phyloP scores from a whole-genome alignment of 169 alveolate species.

The Cryptosporidium ubiquitum region DNA sequence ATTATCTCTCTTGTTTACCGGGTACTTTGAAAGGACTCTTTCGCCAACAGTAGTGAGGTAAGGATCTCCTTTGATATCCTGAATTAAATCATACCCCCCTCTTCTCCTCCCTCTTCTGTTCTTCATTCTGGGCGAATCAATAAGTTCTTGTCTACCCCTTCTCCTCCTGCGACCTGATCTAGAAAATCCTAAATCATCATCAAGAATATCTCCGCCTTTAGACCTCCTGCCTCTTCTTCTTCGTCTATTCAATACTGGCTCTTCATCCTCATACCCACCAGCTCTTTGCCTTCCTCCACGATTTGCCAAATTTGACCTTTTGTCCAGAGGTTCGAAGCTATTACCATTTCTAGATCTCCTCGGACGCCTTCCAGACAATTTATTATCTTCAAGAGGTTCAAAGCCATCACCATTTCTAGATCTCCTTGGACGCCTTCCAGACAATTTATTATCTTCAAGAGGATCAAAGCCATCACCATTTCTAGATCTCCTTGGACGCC shows the following conservation, averaged over 20 bases:
- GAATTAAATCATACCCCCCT: constrained; percentile 50
- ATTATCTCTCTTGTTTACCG: constrained; percentile 7
- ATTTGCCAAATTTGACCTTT: not conserved
- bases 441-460: not conserved
- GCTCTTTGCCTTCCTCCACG: not conserved
- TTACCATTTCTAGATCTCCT: not conserved
- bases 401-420: not conserved
- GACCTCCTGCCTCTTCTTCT: constrained; percentile 11
- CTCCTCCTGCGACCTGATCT: constrained; percentile 12
- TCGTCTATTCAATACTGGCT: not conserved
- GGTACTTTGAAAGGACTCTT: constrained; percentile 59
- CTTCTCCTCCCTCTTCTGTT: constrained; percentile 20
- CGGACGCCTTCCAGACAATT: not conserved
- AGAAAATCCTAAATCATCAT: not conserved
- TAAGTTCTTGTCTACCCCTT: not conserved
- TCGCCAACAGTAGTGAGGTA: constrained; percentile 36
- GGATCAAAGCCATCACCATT: not conserved
- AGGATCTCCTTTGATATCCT: constrained; percentile 38
- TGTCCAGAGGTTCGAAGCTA: not conserved
- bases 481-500: not conserved
- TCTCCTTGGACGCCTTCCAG: not conserved
- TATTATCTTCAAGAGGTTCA: not conserved
- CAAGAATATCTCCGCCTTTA: not conserved
- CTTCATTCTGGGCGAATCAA: not conserved
- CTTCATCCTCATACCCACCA: not conserved